These are phyloP conservation scores for Penicillium canariense DNA, from an alignment of 495 filamentous ascomycete species.

Conservation along the genomic window DNA sequence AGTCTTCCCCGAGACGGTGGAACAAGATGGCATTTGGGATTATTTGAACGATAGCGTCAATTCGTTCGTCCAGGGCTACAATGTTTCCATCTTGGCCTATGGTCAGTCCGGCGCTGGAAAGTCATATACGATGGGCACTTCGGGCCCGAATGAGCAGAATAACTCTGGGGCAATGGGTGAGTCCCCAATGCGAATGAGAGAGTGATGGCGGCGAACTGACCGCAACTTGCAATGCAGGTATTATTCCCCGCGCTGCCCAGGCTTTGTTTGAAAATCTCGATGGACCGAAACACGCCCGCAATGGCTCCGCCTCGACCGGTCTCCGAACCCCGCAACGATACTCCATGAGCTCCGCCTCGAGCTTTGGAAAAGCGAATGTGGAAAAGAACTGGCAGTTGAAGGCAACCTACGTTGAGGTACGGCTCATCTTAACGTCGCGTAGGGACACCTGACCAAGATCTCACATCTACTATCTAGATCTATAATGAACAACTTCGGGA, in stretches of 20 bases:
- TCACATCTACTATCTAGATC: slow-evolving; percentile 53
- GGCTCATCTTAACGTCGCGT: background rate
- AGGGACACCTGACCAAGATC: background rate
- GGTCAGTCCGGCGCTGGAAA: slow-evolving; percentile 99
- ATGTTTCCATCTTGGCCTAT: slow-evolving; percentile 97
- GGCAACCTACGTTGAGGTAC: slow-evolving; percentile 92
- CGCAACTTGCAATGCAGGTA: slow-evolving; percentile 51
- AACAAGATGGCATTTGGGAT: slow-evolving; percentile 91
- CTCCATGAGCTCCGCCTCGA: slow-evolving; percentile 60
- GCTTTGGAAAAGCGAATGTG: slow-evolving; percentile 43
- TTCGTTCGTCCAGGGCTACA: slow-evolving; percentile 94
- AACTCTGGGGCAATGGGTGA: slow-evolving; percentile 75
- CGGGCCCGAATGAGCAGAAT: slow-evolving; percentile 80
- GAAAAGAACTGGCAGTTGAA: slow-evolving; percentile 92
- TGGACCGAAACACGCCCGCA: slow-evolving; percentile 50
- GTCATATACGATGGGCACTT: slow-evolving; percentile 98
- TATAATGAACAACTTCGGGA: slow-evolving; percentile 97
- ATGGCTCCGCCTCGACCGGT: slow-evolving; percentile 62
- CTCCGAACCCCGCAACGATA: slow-evolving; percentile 80
- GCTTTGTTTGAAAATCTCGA: slow-evolving; percentile 87
- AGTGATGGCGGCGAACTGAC: slow-evolving; percentile 7
- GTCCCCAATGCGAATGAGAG: slow-evolving; percentile 8
- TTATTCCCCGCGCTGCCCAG: slow-evolving; percentile 87
- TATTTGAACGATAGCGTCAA: slow-evolving; percentile 88
- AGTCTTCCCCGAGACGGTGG: slow-evolving; percentile 81